These are phyloP conservation scores for Boletus coccyginus DNA, from an alignment of 768 basidiomycete species.

Conservation along the genomic window DNA sequence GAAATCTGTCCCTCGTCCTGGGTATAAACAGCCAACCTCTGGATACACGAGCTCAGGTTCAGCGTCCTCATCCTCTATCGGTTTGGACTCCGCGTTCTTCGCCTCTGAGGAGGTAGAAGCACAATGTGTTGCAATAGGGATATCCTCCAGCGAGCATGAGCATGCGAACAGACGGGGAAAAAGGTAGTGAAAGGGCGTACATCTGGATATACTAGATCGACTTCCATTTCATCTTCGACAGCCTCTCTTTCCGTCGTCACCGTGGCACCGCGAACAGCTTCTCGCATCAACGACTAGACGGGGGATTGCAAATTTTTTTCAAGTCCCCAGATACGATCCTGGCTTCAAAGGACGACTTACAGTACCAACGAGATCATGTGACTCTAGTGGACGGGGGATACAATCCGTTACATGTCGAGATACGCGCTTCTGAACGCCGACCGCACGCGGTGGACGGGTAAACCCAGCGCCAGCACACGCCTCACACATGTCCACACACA, in stretches of 20 bases:
- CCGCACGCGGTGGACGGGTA: neutral
- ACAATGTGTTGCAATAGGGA: neutral
- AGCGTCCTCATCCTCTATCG: neutral
- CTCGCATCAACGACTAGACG: neutral
- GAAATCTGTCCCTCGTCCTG: too few relatives aligned
- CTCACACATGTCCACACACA: constrained; percentile 8
- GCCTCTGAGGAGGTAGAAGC: neutral
- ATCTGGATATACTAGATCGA: constrained; percentile 24
- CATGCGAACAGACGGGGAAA: neutral
- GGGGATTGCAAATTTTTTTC: too few relatives aligned
- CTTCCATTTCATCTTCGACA: constrained; percentile 2
- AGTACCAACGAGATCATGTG: neutral
- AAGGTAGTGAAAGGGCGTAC: constrained; percentile 4
- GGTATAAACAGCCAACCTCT: constrained; percentile 4
- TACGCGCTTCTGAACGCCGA: neutral
- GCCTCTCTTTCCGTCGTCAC: neutral
- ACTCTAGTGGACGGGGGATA: neutral
- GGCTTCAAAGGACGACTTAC: neutral
- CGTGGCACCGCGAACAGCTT: neutral
- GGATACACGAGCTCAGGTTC: constrained; percentile 20
- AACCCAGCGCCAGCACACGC: constrained; percentile 11
- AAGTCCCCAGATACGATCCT: neutral
- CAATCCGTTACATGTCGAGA: neutral
- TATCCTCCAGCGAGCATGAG: constrained; percentile 8
- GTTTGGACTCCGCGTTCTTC: too few relatives aligned